These are phyloP conservation scores for Erodium trifolium DNA, from an alignment of 441 rosid genomes.

Conservation along the genomic window DNA sequence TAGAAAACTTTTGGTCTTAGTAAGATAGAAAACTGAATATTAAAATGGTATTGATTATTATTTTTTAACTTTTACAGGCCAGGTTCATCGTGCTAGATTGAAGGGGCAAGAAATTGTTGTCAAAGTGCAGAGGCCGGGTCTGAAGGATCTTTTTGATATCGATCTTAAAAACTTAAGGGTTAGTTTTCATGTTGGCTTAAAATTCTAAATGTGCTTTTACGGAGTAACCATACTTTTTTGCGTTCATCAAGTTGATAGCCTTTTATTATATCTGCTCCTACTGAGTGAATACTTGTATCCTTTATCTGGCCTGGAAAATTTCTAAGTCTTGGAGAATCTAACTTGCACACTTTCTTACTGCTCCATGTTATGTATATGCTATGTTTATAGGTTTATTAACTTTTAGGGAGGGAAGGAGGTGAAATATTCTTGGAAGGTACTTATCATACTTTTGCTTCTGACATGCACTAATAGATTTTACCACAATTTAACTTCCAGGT, in stretches of 20 bases:
- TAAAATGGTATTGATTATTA: not conserved
- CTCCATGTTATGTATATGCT: not conserved
- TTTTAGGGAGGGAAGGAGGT: not conserved
- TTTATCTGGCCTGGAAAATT: not conserved
- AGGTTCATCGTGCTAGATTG: constrained; percentile 88
- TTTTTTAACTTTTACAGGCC: constrained; percentile 40
- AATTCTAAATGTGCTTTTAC: not conserved
- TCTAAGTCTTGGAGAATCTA: not conserved
- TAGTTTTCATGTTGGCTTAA: constrained; percentile 23
- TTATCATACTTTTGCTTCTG: not conserved
- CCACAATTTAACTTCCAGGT: constrained; percentile 36
- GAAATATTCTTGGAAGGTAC: not conserved
- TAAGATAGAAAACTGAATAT: not conserved
- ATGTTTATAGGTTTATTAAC: not conserved
- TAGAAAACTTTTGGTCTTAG: not conserved
- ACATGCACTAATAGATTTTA: not conserved
- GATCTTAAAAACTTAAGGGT: constrained; percentile 96
- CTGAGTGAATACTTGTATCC: not conserved
- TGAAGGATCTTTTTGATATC: constrained; percentile 88
- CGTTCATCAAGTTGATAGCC: not conserved
- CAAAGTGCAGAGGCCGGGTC: constrained; percentile 96
- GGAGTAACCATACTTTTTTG: not conserved
- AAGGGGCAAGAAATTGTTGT: constrained; percentile 87
- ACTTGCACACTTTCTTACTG: not conserved
- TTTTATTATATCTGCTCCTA: not conserved